Percentiles rank a stretch among this genome's conserved stretches.
phyloP scores from a whole-genome alignment of 208 protist genomes.

The Sergeia podlipaevii region DNA sequence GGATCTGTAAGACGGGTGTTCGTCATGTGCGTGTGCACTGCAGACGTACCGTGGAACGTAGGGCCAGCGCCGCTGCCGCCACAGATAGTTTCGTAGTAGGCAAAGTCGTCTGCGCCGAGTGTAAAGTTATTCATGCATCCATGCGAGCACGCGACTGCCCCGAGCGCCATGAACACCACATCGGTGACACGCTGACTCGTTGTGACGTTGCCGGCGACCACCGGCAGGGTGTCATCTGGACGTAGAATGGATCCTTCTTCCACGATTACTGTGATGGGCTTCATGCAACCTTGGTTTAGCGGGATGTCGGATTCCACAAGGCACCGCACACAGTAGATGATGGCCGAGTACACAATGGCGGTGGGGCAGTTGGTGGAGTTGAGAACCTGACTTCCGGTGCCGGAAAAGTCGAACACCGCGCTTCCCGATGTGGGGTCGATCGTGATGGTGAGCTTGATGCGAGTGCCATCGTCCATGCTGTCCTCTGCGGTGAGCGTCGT shows the following conservation, averaged over 20 bases:
- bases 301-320: conserved; percentile 93
- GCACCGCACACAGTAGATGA: conserved; percentile 95
- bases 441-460: conserved; percentile 74
- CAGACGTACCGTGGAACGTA: conserved; percentile 71
- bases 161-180: conserved; percentile 92
- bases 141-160: conserved; percentile 82
- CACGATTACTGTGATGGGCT: conserved; percentile 79
- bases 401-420: conserved; percentile 93
- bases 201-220: conserved; percentile 96
- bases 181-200: conserved; percentile 95
- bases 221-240: conserved; percentile 81
- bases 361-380: conserved; percentile 93
- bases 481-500: conserved; percentile 53
- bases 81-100: conserved; percentile 97
- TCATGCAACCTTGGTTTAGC: conserved; percentile 94
- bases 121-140: conserved; percentile 97
- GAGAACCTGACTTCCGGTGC: conserved; percentile 84
- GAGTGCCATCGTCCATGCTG: conserved; percentile 95
- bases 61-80: conserved; percentile 92
- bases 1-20: conserved; percentile 96
- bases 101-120: conserved; percentile 88
- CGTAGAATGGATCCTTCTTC: conserved; percentile 70
- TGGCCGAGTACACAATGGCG: conserved; percentile 88
- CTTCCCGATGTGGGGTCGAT: conserved; percentile 65
- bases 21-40: conserved; percentile 97